phyloP scores from a whole-genome alignment of 2,329 filamentous ascomycete species.

The Aspergillus fijiensis region DNA sequence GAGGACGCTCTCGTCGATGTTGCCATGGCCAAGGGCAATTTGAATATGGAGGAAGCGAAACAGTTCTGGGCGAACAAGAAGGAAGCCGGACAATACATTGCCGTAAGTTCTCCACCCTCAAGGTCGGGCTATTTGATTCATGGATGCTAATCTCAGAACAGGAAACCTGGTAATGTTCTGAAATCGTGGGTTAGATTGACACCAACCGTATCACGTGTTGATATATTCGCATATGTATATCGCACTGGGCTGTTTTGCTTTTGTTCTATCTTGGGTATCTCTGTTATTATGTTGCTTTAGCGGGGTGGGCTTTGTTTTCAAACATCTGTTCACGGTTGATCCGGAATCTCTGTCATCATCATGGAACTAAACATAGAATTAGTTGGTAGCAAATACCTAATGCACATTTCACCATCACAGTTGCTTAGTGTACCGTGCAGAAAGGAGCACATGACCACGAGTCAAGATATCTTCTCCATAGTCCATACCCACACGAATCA shows the following conservation, averaged over 20 bases:
- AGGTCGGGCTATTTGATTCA: not conserved
- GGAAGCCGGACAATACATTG: conserved; percentile 91
- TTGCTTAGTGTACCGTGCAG: too few relatives aligned
- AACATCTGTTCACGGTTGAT: conserved; percentile 7
- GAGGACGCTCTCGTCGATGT: conserved; percentile 84
- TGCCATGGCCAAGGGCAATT: conserved; percentile 86
- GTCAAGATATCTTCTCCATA: too few relatives aligned
- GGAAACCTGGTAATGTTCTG: conserved; percentile 36
- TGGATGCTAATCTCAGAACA: conserved; percentile 14
- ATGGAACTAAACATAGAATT: conserved; percentile 8
- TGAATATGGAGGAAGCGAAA: conserved; percentile 76
- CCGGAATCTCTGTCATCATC: conserved; percentile 7
- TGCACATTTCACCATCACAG: not conserved
- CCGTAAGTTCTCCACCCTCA: conserved; percentile 49
- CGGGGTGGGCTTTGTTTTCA: conserved; percentile 16
- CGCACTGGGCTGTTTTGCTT: not conserved
- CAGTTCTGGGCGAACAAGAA: conserved; percentile 92
- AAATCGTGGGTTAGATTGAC: conserved; percentile 6
- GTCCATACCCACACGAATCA: too few relatives aligned
- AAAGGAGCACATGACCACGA: too few relatives aligned
- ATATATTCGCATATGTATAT: not conserved
- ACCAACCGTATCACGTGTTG: not conserved
- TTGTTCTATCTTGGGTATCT: not conserved
- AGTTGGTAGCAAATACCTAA: conserved; percentile 16
- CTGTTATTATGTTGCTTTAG: conserved; percentile 20